Evolutionary conservation across 2,329 filamentous ascomycete species (phyloP), one percentile per base, ranked within the genome.

Genomic region (Colletotrichum navitas): DNA sequence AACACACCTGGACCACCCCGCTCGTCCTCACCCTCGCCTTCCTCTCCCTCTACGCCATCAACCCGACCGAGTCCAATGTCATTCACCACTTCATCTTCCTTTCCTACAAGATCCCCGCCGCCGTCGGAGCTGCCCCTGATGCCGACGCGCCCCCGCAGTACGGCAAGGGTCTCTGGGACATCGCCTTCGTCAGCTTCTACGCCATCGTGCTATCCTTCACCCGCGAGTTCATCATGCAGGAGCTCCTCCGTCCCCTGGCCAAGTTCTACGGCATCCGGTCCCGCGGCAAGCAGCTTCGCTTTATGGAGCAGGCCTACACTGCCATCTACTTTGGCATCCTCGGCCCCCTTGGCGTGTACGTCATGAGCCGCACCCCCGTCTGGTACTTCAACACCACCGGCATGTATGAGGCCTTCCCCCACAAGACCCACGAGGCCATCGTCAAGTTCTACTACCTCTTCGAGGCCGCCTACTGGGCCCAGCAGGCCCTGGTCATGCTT

Each of bases 401-500:
- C 71, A 93, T 94, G 90, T 94, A 92, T 77, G 90, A 92, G 76
- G 85, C 81, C 0, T 94, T 91, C 78, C 92, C 92, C 11, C 91
- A 94, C 77, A 85, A 85, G 70, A 88, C 88, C 47, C 91, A 92
- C 76, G 88, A 90, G 51, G 89, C 82, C 5, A 75, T 86, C 8
- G 91, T 94, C 84, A 94, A 94, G 83, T 88, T 90, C 10, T 94
- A 93, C 79, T 94, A 94, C 78, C 83, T 94, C 62, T 86, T 94
- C 62, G 89, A 94, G 78, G 92, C 91, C 10, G 89, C 89, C 60
- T 94, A 93, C 81, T 94, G 92, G 92, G 85, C 88, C 0, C 92
- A 94, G 80, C 92, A 94, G 81, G 89, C 87, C 8, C 87, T 94
- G 71, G 92, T 94, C 12, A 83, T 94, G 76, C 75, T 92, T 64